These are phyloP conservation scores for Aphanomyces astaci DNA, from an alignment of 352 stramenopile species.

Conservation along the genomic window DNA sequence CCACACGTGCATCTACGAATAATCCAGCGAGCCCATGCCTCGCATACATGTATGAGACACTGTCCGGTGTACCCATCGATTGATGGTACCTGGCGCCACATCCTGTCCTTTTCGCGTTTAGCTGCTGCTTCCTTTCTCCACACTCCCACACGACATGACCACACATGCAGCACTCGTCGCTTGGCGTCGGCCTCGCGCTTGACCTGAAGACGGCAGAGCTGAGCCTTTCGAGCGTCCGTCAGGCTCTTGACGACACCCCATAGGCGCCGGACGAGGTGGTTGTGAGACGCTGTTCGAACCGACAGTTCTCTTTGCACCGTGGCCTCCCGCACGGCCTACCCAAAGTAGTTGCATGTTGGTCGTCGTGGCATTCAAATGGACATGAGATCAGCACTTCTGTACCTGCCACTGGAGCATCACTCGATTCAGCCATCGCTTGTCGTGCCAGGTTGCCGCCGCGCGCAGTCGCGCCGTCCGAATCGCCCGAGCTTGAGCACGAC, in stretches of 20 bases:
- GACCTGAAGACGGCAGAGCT: background rate
- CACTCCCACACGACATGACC: background rate
- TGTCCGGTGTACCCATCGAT: no score
- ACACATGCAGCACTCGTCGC: background rate
- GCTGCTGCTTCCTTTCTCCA: background rate
- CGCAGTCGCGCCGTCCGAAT: background rate
- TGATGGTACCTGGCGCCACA: constrained; percentile 13
- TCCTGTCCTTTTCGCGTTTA: background rate
- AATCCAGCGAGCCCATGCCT: no score
- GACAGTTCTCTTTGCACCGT: background rate
- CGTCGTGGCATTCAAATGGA: no score
- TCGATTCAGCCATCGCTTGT: background rate
- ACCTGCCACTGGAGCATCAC: constrained; percentile 1
- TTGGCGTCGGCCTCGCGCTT: background rate
- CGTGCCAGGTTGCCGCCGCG: background rate
- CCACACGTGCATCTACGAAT: constrained; percentile 4
- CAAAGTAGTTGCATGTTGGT: no score
- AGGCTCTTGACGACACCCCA: background rate
- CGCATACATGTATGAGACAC: no score
- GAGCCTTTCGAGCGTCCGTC: background rate
- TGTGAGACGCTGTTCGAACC: background rate
- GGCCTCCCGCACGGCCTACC: no score
- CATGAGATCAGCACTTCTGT: no score
- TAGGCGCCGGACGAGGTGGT: background rate
- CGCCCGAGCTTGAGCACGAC: background rate